phyloP scores from a whole-genome alignment of 768 basidiomycete genomes.

The Cystofilobasidium capitatum region DNA sequence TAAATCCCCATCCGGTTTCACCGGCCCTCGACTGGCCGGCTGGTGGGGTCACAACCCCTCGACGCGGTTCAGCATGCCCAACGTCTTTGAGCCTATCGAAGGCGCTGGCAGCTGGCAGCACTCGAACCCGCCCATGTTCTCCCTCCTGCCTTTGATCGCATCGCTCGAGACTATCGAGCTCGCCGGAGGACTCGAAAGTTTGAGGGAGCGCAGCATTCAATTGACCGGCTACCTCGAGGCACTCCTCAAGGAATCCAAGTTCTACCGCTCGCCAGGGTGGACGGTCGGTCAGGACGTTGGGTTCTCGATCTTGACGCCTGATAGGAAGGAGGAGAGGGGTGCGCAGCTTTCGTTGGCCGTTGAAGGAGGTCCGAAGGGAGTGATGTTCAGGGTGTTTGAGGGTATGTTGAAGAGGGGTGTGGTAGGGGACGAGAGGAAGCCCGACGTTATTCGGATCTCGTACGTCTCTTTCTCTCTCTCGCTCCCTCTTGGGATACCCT shows the following conservation, averaged over 20 bases:
- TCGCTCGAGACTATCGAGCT: constrained; percentile 69
- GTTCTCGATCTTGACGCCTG: constrained; percentile 91
- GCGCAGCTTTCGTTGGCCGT: constrained; percentile 40
- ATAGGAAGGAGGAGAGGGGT: background rate
- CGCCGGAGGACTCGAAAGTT: constrained; percentile 59
- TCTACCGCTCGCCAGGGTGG: constrained; percentile 48
- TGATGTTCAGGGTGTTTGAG: constrained; percentile 62
- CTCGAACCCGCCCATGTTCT: constrained; percentile 81
- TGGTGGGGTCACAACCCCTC: constrained; percentile 94
- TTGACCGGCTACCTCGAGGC: constrained; percentile 65
- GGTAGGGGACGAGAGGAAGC: constrained; percentile 81
- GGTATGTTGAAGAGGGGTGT: constrained; percentile 61
- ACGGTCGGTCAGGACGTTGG: constrained; percentile 34
- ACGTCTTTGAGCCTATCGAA: constrained; percentile 65
- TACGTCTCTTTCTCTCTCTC: constrained; percentile 48
- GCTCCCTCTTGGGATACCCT: no score
- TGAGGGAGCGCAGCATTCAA: constrained; percentile 59
- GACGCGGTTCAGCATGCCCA: constrained; percentile 85
- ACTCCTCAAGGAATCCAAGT: constrained; percentile 53
- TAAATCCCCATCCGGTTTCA: constrained; percentile 43
- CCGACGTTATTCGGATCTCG: constrained; percentile 82
- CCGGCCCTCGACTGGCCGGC: constrained; percentile 51
- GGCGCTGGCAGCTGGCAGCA: constrained; percentile 95
- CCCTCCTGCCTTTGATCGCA: constrained; percentile 68
- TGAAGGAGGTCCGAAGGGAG: constrained; percentile 54